Evolutionary conservation across 2,329 filamentous ascomycete species (phyloP), one percentile per base, ranked within the genome.

Genomic region (Colletotrichum plurivorum): DNA sequence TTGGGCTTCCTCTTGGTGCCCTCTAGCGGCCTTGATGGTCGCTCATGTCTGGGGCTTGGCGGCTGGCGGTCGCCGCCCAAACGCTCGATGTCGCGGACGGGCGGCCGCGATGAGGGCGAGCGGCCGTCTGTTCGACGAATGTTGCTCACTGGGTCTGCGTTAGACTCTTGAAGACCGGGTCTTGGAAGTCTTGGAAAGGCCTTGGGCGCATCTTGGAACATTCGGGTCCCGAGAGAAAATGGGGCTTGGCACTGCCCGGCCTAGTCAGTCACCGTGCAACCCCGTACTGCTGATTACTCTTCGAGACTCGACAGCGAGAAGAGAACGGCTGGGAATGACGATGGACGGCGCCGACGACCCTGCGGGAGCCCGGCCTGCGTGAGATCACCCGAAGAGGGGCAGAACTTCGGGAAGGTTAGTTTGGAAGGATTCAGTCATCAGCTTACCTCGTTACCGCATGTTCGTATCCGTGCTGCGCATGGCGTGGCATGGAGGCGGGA

Each of bases 51-150:
- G 65, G 51, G 46, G 46, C 31, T 39, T 20, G 49, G 53, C 46
- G 46, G 46, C 46, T 49, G 7, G 46, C 25, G 54, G 46, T 61
- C 31, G 12, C 60, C 31, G 12, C 53, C 54, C 61, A 68, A 65
- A 68, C 66, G 49, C 31, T 53, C 48, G 8, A 54, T 57, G 66
- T 68, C 49, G 66, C 66, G 61, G 54, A 58, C 36, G 54, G 66
- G 18, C 65, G 46, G 59, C 56, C 51, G 45, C 43, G 43, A 46
- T 48, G 45, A 46, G 60, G 46, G 39, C 61, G 54, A 16, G 39
- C 18, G 48, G 48, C 53, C 22, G 31, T 41, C 20, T 53, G 15
- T 52, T 43, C n/a, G 43, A 20, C 9, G 12, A 7, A 43, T 43
- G 31, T 51, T 53, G 58, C 48, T 18, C 54, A 53, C 27, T 59